phyloP scores from a whole-genome alignment of 2,329 filamentous ascomycete genomes.

The Fusarium sp. region DNA sequence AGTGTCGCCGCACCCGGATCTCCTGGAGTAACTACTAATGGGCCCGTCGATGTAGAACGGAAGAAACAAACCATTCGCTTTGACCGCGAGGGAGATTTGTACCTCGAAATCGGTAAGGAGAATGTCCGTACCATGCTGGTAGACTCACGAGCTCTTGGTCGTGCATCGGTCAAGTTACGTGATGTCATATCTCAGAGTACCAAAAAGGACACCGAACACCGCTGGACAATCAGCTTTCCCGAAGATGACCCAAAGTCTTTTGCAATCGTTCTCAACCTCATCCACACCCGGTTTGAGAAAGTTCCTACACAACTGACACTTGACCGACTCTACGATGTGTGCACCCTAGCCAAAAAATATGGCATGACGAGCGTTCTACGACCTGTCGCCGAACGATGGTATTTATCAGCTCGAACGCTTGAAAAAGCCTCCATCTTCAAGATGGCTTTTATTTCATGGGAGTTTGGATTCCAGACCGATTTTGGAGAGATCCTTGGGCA shows the following conservation, averaged over 20 bases:
- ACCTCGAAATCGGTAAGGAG: conserved; percentile 4
- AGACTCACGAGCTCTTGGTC: conserved; percentile 27
- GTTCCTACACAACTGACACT: neutral
- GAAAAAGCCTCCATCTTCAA: neutral
- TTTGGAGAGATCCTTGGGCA: conserved; percentile 1
- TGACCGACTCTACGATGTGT: conserved; percentile 15
- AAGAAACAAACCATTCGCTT: conserved; percentile 6
- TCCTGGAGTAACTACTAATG: neutral
- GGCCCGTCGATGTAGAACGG: neutral
- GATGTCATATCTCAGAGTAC: neutral
- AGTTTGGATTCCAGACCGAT: conserved; percentile 15
- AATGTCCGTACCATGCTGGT: conserved; percentile 12
- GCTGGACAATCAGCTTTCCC: conserved; percentile 11
- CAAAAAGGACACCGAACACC: neutral
- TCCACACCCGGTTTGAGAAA: conserved; percentile 20
- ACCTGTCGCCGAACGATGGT: conserved; percentile 29
- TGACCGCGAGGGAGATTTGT: conserved; percentile 16
- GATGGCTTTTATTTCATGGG: conserved; percentile 29
- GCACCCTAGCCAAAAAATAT: conserved; percentile 32
- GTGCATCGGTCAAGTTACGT: conserved; percentile 3
- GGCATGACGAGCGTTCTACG: conserved; percentile 22
- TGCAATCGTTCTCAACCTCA: conserved; percentile 15
- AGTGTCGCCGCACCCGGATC: neutral
- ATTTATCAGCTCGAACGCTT: neutral
- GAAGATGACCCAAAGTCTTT: conserved; percentile 16